phyloP scores from a whole-genome alignment of 371 early-diverging fungal genomes.

The Synchytrium microbalum region DNA sequence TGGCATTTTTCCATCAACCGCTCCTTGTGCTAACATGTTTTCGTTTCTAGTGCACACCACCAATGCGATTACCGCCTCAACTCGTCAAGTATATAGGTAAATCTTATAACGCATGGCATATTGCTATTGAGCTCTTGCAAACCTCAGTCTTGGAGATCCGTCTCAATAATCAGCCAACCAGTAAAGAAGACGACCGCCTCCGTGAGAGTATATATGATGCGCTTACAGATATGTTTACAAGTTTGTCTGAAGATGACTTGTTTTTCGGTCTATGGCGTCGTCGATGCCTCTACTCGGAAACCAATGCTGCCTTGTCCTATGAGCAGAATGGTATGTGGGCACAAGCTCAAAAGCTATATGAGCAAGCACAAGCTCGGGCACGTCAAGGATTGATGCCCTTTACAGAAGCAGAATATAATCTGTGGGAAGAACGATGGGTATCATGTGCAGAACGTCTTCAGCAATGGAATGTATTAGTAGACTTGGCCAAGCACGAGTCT shows the following conservation, averaged over 20 bases:
- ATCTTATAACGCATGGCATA: constrained; percentile 87
- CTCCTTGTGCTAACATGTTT: too few species aligned
- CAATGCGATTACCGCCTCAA: constrained; percentile 81
- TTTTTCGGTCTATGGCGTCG: constrained; percentile 91
- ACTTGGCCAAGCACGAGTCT: constrained; percentile 84
- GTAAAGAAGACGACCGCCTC: constrained; percentile 78
- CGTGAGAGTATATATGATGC: constrained; percentile 87
- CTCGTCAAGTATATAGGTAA: constrained; percentile 86
- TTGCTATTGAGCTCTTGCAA: constrained; percentile 67
- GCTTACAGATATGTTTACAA: constrained; percentile 69
- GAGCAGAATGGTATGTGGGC: constrained; percentile 94
- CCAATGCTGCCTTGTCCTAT: constrained; percentile 90
- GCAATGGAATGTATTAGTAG: constrained; percentile 96
- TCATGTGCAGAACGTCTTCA: constrained; percentile 86
- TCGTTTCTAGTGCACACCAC: constrained; percentile 54
- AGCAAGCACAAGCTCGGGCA: constrained; percentile 89
- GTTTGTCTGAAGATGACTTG: constrained; percentile 80
- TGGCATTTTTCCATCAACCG: too few species aligned
- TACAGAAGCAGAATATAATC: constrained; percentile 91
- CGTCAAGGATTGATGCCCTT: constrained; percentile 80
- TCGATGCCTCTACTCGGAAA: constrained; percentile 86
- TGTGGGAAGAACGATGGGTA: constrained; percentile 98
- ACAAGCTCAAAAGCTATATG: constrained; percentile 87
- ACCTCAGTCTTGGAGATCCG: constrained; percentile 17
- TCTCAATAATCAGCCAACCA: constrained; percentile 7